Evolutionary conservation across 306 rosid genomes (phyloP), one percentile per base, ranked within the genome.

Genomic region (Fagus sylvatica): DNA sequence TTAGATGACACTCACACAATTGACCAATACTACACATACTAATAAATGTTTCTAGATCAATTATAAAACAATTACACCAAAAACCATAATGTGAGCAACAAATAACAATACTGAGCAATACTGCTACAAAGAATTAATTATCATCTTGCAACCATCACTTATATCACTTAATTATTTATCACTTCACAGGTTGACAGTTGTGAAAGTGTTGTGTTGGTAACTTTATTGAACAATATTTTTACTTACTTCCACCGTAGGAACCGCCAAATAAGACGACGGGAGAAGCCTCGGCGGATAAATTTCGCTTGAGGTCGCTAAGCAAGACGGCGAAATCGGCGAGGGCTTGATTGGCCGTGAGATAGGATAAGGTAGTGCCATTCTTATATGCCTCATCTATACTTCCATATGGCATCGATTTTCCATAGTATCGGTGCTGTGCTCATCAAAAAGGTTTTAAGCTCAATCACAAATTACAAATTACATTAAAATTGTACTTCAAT

Each of bases 201-300:
- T 22, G 28, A 22, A 22, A 22, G 28, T 22, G 28, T 22, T 22
- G 28, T 22, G 28, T 22, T 22, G 28, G 28, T 22, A 22, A 22
- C 28, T 22, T 22, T 22, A 22, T 22, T 22, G 28, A 22, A 22
- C 28, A 22, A 22, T 22, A 22, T 22, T 43, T 16, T 15, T 39
- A 53, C 90, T 81, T 81, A 93, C 97, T 93, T 91, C 98, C 98
- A 56, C 98, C 98, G 17, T 93, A 93, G 4, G 98, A 93, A 76
- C 98, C 98, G 42, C 98, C 98, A 65, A 93, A 93, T 68, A 93
- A 84, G 22, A 93, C 95, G 67, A 91, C 95, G 1, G 98, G 98
- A 77, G 87, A 88, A 65, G 73, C 86, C 54, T 62, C 73, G 6
- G 97, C 93, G 4, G 89, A 87, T 3, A 80, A 78, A 69, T 91